Evolutionary conservation across 2,329 filamentous ascomycete genomes (phyloP), one percentile per base, ranked within the genome.

Genomic region (Fusarium tjaetaba): DNA sequence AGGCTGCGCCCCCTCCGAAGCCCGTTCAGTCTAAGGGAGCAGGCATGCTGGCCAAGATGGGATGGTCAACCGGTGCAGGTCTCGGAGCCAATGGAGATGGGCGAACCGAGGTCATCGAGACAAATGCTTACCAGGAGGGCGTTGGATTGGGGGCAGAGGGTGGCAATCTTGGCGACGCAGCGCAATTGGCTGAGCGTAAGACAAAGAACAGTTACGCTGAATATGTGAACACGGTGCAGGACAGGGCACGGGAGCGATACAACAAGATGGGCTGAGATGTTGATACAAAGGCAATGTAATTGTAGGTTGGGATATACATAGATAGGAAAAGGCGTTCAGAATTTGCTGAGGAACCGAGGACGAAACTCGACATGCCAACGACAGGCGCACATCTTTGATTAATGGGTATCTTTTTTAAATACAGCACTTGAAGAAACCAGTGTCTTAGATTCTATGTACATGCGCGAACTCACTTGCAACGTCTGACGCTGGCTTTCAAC

Each of bases 101-200:
- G 0, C 86, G 89, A 48, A 92, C 88, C 0, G 88, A 91, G 57
- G 90, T 89, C 8, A 89, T 94, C 61, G 86, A 87, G 36, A 90
- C 90, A 18, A 87, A 89, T 59, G 87, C 90, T 14, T 94, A 94
- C 79, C 86, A 88, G 26, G 88, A 90, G 22, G 92, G 92, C 24
- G 92, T 93, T 3, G 92, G 92, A 3, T 82, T 94, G 22, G 92
- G 92, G 1, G 92, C 91, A 4, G 88, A 91, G 76, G 91, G 91
- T 1, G 88, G 90, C n/a, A 91, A 91, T 77, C 81, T 92, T 42
- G 92, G 92, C 18, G 91, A 94, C 81, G 92, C 92, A 34, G 85
- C 86, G 13, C 87, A 90, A 77, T 86, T 92, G 77, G 91, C 91
- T 30, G 87, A 88, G 70, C 85, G 88, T 72, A 87, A 88, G 78